Conservation (phyloP, 495 filamentous ascomycete genomes). For the Xylaria cubensis region DNA sequence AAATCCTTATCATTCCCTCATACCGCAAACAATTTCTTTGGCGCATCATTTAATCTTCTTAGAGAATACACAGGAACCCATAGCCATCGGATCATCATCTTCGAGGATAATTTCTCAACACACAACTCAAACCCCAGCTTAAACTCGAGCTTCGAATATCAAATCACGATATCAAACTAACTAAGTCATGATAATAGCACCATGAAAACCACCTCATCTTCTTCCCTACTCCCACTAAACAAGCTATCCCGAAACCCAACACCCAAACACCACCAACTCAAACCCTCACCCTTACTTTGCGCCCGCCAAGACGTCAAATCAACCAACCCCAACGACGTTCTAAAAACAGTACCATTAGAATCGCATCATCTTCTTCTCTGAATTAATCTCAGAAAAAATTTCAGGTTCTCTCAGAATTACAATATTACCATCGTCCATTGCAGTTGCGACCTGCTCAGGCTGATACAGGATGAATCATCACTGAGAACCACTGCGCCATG, state of each 20-base stretch:
- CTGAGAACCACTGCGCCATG: background rate
- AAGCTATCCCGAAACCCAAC: background rate
- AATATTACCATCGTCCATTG: background rate
- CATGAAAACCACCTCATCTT: background rate
- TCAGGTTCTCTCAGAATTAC: background rate
- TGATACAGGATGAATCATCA: background rate
- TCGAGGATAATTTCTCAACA: background rate
- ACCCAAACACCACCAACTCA: background rate
- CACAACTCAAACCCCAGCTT: background rate
- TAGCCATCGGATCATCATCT: background rate
- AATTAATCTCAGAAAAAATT: background rate
- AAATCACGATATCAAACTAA: background rate
- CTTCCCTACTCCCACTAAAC: background rate
- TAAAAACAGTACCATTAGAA: background rate
- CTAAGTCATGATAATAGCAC: background rate
- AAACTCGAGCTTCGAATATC: background rate
- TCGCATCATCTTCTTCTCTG: background rate
- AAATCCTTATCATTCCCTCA: background rate
- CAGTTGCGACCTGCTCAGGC: background rate
- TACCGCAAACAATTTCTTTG: no score
- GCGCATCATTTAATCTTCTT: background rate
- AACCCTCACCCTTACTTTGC: background rate
- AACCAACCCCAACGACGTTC: background rate
- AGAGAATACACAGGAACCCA: background rate
- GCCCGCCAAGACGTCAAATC: background rate